Evolutionary conservation across 108 stramenopile species (phyloP), one percentile per base, ranked within the genome.

Genomic region (Aurantiochytrium sp.): DNA sequence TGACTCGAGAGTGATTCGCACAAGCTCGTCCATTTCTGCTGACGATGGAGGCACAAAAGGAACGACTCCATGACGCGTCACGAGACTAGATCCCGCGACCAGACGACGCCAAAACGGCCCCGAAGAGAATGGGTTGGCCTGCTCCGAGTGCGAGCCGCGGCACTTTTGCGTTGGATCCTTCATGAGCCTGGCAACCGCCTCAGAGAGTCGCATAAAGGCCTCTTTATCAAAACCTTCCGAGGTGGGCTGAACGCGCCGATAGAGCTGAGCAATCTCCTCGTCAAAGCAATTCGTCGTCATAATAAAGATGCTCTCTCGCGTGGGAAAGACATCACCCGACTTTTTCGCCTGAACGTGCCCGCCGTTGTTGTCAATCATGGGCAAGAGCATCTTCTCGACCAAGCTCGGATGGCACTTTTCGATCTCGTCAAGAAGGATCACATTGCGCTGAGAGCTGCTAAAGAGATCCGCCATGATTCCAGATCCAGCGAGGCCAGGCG

Each of bases 251-350:
- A 42, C 64, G 0, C 64, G 8, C 21, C 64, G 25, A 69, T 69
- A 83, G 12, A 83, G 76, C 76, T 83, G 18, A 16, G 19, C 76
- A 12, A 83, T 53, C 51, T 53, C 76, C 19, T 83, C 76, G n/a
- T 45, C 23, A 83, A 83, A 83, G 76, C 76, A 83, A 35, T 83
- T 83, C 16, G 76, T 83, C 6, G 76, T 83, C 76, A 83, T 47
- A 0, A 83, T 35, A 23, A 83, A 83, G 51, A 83, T 53, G 25
- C 49, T 53, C n/a, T 83, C 76, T 0, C 51, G 45, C 19, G 76
- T 83, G 76, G 76, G 76, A 83, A 83, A 53, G 12, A n/a, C 25
- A 12, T 83, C 23, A 23, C 76, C 76, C 25, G 76, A 25, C 23
- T 83, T 83, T 23, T 83, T 83, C 0, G 51, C n/a, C 51, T 83